These are phyloP conservation scores for Chalciporus sp. DNA, from an alignment of 1,284 basidiomycete species.

Conservation along the genomic window DNA sequence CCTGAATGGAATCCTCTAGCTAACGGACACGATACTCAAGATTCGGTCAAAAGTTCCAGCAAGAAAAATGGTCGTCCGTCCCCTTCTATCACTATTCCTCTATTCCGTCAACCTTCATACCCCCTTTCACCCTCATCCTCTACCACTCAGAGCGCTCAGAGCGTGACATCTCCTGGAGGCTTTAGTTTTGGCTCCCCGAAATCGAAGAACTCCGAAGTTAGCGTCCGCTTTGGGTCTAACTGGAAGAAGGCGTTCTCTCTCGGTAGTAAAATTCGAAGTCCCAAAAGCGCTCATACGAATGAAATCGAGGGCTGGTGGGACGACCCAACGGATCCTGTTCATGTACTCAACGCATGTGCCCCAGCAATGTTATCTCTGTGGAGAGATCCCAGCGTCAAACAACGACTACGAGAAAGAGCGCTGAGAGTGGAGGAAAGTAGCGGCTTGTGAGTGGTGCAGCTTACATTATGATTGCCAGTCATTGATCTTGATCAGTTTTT, in stretches of 20 bases:
- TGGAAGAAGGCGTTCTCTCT: slow-evolving; percentile 75
- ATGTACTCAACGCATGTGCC: slow-evolving; percentile 62
- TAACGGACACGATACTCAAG: slow-evolving; percentile 2
- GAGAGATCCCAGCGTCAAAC: slow-evolving; percentile 63
- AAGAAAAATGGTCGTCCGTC: slow-evolving; percentile 44
- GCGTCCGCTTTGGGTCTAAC: slow-evolving; percentile 63
- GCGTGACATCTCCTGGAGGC: slow-evolving; percentile 34
- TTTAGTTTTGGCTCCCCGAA: slow-evolving; percentile 36
- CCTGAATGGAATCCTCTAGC: slow-evolving; percentile 38
- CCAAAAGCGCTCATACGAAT: slow-evolving; percentile 64
- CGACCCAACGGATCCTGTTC: slow-evolving; percentile 77
- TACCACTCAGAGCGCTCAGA: slow-evolving; percentile 11
- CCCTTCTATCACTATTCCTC: slow-evolving; percentile 52
- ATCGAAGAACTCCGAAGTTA: slow-evolving; percentile 52
- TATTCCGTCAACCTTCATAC: slow-evolving; percentile 34
- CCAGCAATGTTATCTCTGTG: slow-evolving; percentile 70
- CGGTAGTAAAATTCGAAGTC: slow-evolving; percentile 59
- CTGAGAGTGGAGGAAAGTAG: slow-evolving; percentile 77
- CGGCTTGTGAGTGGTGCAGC: slow-evolving; percentile 63
- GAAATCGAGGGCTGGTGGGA: slow-evolving; percentile 83
- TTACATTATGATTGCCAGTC: slow-evolving; percentile 4
- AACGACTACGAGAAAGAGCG: slow-evolving; percentile 60
- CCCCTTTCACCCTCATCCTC: slow-evolving; percentile 39
- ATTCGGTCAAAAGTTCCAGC: slow-evolving; percentile 4
- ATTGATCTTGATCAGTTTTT: slow-evolving; percentile 51